Evolutionary conservation across 1,284 basidiomycete genomes (phyloP).

Genomic region (Calocybe gambosa): DNA sequence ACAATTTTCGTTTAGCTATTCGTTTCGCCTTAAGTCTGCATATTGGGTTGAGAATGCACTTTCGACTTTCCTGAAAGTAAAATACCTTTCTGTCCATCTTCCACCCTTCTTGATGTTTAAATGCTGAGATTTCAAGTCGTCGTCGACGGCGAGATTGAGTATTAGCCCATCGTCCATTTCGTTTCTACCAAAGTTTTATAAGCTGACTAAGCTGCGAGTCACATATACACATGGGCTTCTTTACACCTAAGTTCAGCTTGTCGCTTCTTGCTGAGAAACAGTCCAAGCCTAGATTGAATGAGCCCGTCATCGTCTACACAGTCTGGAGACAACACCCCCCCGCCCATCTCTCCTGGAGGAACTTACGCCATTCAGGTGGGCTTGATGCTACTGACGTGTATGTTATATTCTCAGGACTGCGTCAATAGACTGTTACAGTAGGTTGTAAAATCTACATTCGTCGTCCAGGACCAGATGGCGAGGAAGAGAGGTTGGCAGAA

Average conservation of each 20-base stretch:
- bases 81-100: constrained; percentile 80
- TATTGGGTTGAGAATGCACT: constrained; percentile 10
- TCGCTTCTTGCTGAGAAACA: neutral
- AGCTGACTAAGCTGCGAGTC: constrained; percentile 18
- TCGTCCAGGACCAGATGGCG: constrained; percentile 68
- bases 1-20: constrained; percentile 54
- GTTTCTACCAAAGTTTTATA: constrained; percentile 1
- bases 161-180: constrained; percentile 66
- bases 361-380: constrained; percentile 70
- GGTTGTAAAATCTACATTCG: constrained; percentile 92
- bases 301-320: constrained; percentile 29
- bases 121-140: constrained; percentile 25
- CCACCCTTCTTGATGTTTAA: constrained; percentile 55
- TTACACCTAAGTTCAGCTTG: neutral
- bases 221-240: constrained; percentile 3
- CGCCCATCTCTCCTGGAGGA: constrained; percentile 66
- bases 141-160: constrained; percentile 50
- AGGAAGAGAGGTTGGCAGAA: constrained; percentile 87
- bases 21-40: constrained; percentile 66
- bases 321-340: constrained; percentile 39
- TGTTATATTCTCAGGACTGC: constrained; percentile 16
- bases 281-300: constrained; percentile 18
- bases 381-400: constrained; percentile 17
- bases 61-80: constrained; percentile 6
- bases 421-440: constrained; percentile 69